phyloP scores from a whole-genome alignment of 192 early-diverging fungal species.

The Coemansia sp. region DNA sequence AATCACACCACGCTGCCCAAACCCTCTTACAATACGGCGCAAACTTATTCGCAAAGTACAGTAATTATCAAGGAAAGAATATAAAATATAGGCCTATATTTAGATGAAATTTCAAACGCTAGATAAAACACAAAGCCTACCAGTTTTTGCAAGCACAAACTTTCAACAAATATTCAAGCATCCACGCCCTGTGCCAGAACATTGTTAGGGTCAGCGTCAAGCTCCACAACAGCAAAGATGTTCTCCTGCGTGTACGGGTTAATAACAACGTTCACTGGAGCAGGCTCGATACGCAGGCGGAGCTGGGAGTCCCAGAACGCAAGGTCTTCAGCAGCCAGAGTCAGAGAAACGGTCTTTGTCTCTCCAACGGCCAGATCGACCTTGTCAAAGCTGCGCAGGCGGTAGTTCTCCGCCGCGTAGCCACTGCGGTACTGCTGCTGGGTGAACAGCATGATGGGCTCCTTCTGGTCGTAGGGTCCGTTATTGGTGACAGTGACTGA shows the following conservation, averaged over 20 bases:
- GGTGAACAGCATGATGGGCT: conserved; percentile 60
- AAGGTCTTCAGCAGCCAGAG: conserved; percentile 40
- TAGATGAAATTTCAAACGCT: too few species aligned
- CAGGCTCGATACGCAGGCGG: conserved; percentile 31
- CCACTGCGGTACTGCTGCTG: conserved; percentile 30
- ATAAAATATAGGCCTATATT: too few species aligned
- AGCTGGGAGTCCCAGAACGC: conserved; percentile 37
- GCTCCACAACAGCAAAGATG: conserved; percentile 8
- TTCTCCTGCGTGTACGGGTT: conserved; percentile 11
- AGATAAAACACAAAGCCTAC: too few species aligned
- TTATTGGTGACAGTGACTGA: conserved; percentile 52
- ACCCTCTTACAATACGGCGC: too few species aligned
- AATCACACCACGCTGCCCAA: too few species aligned
- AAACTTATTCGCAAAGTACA: too few species aligned
- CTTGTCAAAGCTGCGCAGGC: conserved; percentile 59
- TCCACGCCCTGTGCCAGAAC: conserved; percentile 13
- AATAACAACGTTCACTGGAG: conserved; percentile 31
- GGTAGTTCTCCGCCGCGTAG: conserved; percentile 54
- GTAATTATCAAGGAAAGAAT: too few species aligned
- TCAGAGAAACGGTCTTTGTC: conserved; percentile 45
- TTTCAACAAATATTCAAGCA: background rate
- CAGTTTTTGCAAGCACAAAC: background rate
- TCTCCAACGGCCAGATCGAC: conserved; percentile 45
- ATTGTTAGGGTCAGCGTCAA: conserved; percentile 7
- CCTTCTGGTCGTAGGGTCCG: conserved; percentile 51